phyloP scores from a whole-genome alignment of 2,329 filamentous ascomycete genomes.

The Coniochaeta prunicola region DNA sequence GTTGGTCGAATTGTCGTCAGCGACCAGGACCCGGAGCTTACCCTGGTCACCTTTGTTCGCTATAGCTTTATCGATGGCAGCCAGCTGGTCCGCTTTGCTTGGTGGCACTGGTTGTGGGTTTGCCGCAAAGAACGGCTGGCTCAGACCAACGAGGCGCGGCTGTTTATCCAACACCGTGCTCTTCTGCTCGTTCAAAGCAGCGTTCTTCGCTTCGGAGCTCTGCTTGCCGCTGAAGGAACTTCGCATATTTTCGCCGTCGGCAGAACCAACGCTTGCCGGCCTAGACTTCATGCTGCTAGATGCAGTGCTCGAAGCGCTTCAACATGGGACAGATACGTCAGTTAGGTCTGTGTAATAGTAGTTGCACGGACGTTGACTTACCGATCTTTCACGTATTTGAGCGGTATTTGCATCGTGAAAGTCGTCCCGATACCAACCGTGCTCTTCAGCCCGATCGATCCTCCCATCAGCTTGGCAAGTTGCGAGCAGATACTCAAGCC shows the following conservation, averaged over 20 bases:
- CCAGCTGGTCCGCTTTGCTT: slow-evolving; percentile 52
- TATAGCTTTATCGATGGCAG: slow-evolving; percentile 57
- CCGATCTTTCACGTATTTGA: slow-evolving; percentile 67
- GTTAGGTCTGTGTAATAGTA: neutral
- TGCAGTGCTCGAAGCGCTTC: slow-evolving; percentile 44
- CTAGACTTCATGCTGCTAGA: slow-evolving; percentile 47
- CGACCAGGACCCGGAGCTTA: slow-evolving; percentile 76
- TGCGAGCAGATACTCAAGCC: slow-evolving; percentile 88
- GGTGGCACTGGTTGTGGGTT: slow-evolving; percentile 25
- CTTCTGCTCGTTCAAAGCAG: slow-evolving; percentile 16
- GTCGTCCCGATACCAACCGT: slow-evolving; percentile 67
- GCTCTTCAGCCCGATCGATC: slow-evolving; percentile 65
- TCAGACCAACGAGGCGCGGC: slow-evolving; percentile 74
- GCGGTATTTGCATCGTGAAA: slow-evolving; percentile 76
- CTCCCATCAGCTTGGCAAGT: slow-evolving; percentile 75
- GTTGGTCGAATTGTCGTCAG: slow-evolving; percentile 60
- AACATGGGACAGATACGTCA: neutral
- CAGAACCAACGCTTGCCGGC: slow-evolving; percentile 36
- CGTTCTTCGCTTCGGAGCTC: slow-evolving; percentile 9
- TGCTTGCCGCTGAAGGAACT: slow-evolving; percentile 18
- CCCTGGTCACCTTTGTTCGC: slow-evolving; percentile 50
- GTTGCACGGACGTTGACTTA: slow-evolving; percentile 25
- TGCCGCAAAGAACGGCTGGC: slow-evolving; percentile 70
- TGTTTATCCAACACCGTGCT: slow-evolving; percentile 52
- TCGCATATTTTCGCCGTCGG: slow-evolving; percentile 26